These are phyloP conservation scores for Chaetomiaceae sp. DNA, from an alignment of 2,329 filamentous ascomycete genomes.

Conservation along the genomic window DNA sequence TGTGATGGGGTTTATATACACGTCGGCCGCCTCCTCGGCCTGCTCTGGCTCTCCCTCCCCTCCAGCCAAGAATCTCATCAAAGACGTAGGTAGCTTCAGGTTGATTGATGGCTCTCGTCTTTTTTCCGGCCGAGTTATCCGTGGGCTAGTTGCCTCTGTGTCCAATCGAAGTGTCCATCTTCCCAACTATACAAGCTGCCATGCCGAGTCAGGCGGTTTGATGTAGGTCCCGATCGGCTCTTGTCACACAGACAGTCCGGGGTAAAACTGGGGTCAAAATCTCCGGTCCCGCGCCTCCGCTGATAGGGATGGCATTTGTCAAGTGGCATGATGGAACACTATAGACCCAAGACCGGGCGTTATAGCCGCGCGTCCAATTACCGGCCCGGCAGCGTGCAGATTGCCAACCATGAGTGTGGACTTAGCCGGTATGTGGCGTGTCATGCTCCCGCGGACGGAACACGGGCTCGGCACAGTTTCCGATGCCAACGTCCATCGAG, in stretches of 20 bases:
- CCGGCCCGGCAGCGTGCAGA: neutral
- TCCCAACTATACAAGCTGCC: too few relatives aligned
- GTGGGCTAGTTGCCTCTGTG: too few relatives aligned
- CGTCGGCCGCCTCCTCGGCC: neutral
- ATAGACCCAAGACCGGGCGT: neutral
- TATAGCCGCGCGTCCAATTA: neutral
- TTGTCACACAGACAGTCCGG: neutral
- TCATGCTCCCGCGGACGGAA: neutral
- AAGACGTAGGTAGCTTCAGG: neutral
- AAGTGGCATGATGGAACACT: neutral
- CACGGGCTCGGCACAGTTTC: neutral
- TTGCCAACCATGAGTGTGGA: neutral
- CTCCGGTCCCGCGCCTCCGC: neutral
- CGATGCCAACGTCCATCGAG: neutral
- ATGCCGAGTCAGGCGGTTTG: too few relatives aligned
- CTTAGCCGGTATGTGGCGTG: slow-evolving; percentile 4
- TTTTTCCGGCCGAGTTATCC: neutral
- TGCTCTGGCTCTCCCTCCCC: neutral
- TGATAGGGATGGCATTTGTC: neutral
- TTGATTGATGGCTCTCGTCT: neutral
- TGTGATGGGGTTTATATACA: neutral
- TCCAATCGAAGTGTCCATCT: too few relatives aligned
- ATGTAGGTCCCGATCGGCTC: neutral
- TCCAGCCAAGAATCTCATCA: too few relatives aligned
- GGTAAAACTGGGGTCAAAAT: neutral